Evolutionary conservation across 176 grass and related monocot species (phyloP).

Genomic region (Urochloa ruziziensis): DNA sequence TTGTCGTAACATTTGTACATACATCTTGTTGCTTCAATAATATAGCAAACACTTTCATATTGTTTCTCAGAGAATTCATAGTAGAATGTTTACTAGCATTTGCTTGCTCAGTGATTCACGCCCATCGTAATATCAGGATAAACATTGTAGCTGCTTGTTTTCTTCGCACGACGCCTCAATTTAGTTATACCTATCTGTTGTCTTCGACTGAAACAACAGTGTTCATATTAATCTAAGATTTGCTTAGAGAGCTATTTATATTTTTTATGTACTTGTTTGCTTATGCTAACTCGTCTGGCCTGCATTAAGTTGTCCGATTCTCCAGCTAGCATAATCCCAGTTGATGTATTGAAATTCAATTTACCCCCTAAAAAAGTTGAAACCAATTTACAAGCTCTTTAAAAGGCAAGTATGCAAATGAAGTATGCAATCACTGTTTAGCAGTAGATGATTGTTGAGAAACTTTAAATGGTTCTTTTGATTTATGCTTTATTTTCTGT

Average conservation of each 20-base stretch:
- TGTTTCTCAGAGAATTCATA: neutral
- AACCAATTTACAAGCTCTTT: neutral
- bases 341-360: neutral
- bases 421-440: neutral
- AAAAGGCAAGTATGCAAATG: constrained; percentile 1
- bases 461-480: neutral
- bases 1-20: constrained; percentile 44
- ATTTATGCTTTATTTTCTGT: neutral
- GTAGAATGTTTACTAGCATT: neutral
- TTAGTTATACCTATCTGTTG: neutral
- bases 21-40: constrained; percentile 28
- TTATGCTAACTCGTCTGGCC: neutral
- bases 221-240: neutral
- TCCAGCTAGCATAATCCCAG: neutral
- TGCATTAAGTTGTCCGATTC: neutral
- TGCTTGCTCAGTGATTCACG: neutral
- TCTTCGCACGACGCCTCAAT: neutral
- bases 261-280: neutral
- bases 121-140: neutral
- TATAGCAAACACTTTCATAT: constrained; percentile 11
- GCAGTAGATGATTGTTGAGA: neutral
- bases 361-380: neutral
- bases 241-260: neutral
- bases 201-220: neutral
- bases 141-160: neutral